phyloP scores from a whole-genome alignment of 1,139 yeast genomes.

The Hansenula lynferdii region DNA sequence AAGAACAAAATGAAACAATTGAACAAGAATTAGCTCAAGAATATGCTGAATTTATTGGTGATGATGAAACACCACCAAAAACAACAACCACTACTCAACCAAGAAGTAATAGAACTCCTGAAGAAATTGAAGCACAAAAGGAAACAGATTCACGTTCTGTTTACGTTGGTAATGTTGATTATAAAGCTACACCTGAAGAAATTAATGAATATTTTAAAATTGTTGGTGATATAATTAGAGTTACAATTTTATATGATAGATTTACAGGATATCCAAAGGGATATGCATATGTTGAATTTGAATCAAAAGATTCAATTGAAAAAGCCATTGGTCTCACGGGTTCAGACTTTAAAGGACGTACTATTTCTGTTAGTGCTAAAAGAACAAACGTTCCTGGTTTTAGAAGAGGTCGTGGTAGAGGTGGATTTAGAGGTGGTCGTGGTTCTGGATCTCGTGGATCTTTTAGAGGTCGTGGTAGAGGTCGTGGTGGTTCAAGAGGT shows the following conservation, averaged over 20 bases:
- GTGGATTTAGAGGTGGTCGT: too few species aligned
- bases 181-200: conserved; percentile 53
- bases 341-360: conserved; percentile 47
- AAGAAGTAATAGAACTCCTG: conserved; percentile 19
- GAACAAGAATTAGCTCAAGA: conserved; percentile 6
- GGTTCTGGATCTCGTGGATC: too few species aligned
- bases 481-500: conserved; percentile 9
- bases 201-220: conserved; percentile 47
- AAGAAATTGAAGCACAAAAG: conserved; percentile 29
- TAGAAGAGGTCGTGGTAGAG: conserved; percentile 17
- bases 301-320: conserved; percentile 39
- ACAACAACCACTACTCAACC: background rate
- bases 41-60: conserved; percentile 1
- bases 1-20: conserved; percentile 4
- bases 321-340: conserved; percentile 53
- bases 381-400: conserved; percentile 67
- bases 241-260: conserved; percentile 53
- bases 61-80: background rate
- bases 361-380: conserved; percentile 54
- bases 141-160: conserved; percentile 52
- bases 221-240: conserved; percentile 53
- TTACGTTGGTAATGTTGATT: conserved; percentile 60
- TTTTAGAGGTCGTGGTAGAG: conserved; percentile 7
- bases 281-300: conserved; percentile 66
- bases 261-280: conserved; percentile 64